Base-by-base conservation (phyloP, 352 stramenopile species). In the Pythium biforme region DNA sequence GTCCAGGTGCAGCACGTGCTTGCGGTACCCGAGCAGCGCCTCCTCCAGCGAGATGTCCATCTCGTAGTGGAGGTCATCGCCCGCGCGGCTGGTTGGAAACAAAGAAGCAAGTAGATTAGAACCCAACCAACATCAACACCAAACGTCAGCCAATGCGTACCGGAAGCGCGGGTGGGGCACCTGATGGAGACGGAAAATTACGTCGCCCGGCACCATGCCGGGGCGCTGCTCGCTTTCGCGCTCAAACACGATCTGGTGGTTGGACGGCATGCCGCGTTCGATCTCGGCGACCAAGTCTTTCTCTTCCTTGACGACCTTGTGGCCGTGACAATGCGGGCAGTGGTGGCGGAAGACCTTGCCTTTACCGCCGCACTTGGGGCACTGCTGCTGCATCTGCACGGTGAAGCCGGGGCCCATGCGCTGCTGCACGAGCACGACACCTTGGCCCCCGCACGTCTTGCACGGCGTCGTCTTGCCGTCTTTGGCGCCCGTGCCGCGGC, bases 331-430 rank as follows among this genome's bases (percentile, higher is more conserved):
- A 54, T 88, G 81, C 11, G 96, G 97, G 62, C 97, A 97, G 39
- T 97, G 84, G n/a, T 95, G 80, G 46, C 97, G 97, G 64, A 98
- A 99, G n/a, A 87, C 89, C 52, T 94, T 94, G 72, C 97, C 99
- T 10, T 90, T 86, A 9, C 86, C 86, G 11, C 80, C 77, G 47
- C 86, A 94, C 63, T 90, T 92, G 17, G 86, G 81, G 45, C 86
- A 94, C 20, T 81, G 72, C 69, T 94, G 83, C 68, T 86, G 97
- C 91, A 92, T 98, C 79, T 83, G 83, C 66, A 89, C 97, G 59
- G 86, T 90, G 55, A 92, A 92, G 20, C 83, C 86, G 3, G 80
- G 81, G 1, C 81, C 86, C 83, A 94, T 92, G 68, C 85, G 79
- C 59, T 94, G 86, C 59, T 92, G 68, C 54, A 94, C 86, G 33